phyloP scores from a whole-genome alignment of 2,329 filamentous ascomycete species.

The Pseudophaeomoniella oleicola region DNA sequence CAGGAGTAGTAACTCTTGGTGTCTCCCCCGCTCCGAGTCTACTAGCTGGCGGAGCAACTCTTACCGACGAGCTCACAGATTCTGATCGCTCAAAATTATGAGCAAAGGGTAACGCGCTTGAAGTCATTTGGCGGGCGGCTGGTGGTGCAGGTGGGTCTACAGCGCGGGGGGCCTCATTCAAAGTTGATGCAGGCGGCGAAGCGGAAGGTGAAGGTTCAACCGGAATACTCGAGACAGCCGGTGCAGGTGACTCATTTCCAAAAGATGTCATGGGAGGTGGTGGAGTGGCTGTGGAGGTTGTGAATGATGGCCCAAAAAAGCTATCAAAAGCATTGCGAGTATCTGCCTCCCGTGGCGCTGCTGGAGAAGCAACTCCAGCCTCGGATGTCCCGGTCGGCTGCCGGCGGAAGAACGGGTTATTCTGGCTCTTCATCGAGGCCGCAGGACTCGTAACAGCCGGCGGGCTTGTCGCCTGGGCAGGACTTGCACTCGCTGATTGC shows the following conservation, averaged over 20 bases:
- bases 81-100: conserved; percentile 42
- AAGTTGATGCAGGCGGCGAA: conserved; percentile 42
- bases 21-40: conserved; percentile 40
- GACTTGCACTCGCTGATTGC: conserved; percentile 16
- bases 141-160: conserved; percentile 43
- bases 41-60: conserved; percentile 59
- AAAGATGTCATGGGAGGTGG: conserved; percentile 46
- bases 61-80: conserved; percentile 62
- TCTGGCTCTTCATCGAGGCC: conserved; percentile 45
- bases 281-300: conserved; percentile 25
- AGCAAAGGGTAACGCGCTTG: conserved; percentile 58
- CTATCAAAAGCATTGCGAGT: conserved; percentile 67
- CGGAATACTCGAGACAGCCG: conserved; percentile 19
- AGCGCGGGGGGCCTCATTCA: conserved; percentile 36
- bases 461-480: conserved; percentile 18
- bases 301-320: conserved; percentile 62
- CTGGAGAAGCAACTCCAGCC: conserved; percentile 34
- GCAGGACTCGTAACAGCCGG: conserved; percentile 52
- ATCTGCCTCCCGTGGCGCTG: conserved; percentile 23
- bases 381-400: conserved; percentile 34
- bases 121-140: conserved; percentile 63
- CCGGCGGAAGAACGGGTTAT: conserved; percentile 84
- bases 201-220: conserved; percentile 43
- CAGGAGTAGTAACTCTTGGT: conserved; percentile 27
- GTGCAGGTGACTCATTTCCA: conserved; percentile 31